Conservation (phyloP, 2,329 filamentous ascomycete species). For the Helotiales sp. region DNA sequence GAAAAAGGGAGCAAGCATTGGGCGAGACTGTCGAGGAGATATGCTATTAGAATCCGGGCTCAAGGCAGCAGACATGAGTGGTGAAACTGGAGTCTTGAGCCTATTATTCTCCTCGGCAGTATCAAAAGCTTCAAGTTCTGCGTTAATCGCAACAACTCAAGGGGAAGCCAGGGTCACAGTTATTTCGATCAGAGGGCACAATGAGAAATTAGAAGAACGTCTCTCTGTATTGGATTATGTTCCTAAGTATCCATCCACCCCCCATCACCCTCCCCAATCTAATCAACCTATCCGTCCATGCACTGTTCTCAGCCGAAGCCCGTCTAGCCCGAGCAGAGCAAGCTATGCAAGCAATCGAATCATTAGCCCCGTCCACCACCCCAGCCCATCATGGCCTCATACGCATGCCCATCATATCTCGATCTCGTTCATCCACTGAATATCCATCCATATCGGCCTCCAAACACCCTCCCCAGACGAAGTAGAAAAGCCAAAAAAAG, state of each 20-base stretch:
- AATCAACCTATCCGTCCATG: neutral
- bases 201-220: neutral
- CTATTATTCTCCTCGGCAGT: too few relatives aligned
- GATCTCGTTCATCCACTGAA: conserved; percentile 9
- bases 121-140: too few relatives aligned
- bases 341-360: conserved; percentile 11
- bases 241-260: neutral
- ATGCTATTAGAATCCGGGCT: too few relatives aligned
- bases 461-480: neutral
- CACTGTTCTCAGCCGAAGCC: conserved; percentile 7
- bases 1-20: too few relatives aligned
- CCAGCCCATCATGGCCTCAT: conserved; percentile 4
- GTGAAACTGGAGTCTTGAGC: too few relatives aligned
- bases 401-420: neutral
- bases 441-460: conserved; percentile 6
- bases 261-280: neutral
- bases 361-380: conserved; percentile 3
- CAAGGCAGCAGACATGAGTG: too few relatives aligned
- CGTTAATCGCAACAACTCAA: too few relatives aligned
- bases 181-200: neutral
- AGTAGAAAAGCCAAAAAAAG: neutral
- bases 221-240: neutral
- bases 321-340: conserved; percentile 2
- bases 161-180: too few relatives aligned
- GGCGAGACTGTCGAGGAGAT: too few relatives aligned